These are phyloP conservation scores for Zygnema circumcarinatum DNA, from an alignment of 139 green algal species.

Conservation along the genomic window DNA sequence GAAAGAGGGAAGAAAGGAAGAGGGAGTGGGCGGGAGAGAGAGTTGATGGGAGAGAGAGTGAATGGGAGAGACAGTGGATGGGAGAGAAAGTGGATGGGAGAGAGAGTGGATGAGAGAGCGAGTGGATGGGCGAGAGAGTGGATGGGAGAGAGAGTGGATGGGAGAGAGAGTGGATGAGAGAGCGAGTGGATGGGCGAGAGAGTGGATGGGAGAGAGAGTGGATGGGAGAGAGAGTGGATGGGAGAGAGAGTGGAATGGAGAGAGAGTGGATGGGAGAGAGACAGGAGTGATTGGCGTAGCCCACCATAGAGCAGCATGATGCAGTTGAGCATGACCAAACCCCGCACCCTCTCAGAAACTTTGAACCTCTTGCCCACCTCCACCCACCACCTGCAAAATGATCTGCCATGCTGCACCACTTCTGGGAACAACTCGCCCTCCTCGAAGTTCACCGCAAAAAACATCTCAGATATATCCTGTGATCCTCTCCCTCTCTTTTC, in stretches of 20 bases:
- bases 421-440: not conserved
- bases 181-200: too few relatives aligned
- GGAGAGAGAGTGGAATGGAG: not conserved
- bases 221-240: not conserved
- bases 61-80: too few relatives aligned
- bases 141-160: too few relatives aligned
- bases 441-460: not conserved
- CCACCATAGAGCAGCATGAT: conserved; percentile 46
- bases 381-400: not conserved
- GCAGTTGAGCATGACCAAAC: conserved; percentile 42
- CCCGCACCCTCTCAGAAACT: conserved; percentile 17
- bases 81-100: too few relatives aligned
- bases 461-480: not conserved
- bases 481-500: not conserved
- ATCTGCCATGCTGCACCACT: not conserved
- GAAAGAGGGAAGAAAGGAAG: too few relatives aligned
- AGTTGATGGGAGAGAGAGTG: too few relatives aligned
- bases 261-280: not conserved
- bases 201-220: too few relatives aligned
- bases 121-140: too few relatives aligned
- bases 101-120: too few relatives aligned
- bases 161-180: too few relatives aligned
- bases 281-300: not conserved
- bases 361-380: conserved; percentile 10
- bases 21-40: too few relatives aligned